These are phyloP conservation scores for Rhizoclosmatium globosum DNA, from an alignment of 192 early-diverging fungal species.

Conservation along the genomic window DNA sequence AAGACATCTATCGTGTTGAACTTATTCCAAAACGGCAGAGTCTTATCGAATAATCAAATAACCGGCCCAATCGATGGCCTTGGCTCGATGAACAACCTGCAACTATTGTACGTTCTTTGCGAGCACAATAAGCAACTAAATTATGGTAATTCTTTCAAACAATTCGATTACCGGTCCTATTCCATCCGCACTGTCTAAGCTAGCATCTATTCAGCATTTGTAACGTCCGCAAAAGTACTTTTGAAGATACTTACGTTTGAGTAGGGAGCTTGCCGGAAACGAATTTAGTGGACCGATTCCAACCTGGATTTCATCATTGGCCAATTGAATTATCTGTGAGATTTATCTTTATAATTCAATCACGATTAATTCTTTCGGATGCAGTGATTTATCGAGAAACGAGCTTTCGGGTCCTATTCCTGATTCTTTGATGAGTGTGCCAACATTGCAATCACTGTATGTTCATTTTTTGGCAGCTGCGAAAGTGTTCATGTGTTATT, in stretches of 20 bases:
- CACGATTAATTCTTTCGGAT: not conserved
- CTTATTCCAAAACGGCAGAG: not conserved
- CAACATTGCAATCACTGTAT: not conserved
- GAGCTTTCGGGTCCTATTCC: not conserved
- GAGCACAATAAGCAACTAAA: not conserved
- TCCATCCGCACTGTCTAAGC: not conserved
- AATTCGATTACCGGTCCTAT: not conserved
- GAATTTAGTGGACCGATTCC: not conserved
- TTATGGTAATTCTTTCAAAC: not conserved
- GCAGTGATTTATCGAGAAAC: not conserved
- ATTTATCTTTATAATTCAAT: not conserved
- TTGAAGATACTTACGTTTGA: no score
- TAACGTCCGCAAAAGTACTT: no score
- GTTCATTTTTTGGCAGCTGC: not conserved
- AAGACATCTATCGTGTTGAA: not conserved
- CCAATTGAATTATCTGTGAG: not conserved
- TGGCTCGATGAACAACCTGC: not conserved
- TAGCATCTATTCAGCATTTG: not conserved
- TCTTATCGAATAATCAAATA: not conserved
- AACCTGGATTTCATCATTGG: not conserved
- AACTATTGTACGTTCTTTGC: not conserved
- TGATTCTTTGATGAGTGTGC: not conserved
- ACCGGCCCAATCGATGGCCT: not conserved
- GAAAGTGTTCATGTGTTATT: not conserved
- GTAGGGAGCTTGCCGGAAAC: not conserved